Evolutionary conservation across 1,284 basidiomycete species (phyloP).

Genomic region (Macrocystidia cucumis): DNA sequence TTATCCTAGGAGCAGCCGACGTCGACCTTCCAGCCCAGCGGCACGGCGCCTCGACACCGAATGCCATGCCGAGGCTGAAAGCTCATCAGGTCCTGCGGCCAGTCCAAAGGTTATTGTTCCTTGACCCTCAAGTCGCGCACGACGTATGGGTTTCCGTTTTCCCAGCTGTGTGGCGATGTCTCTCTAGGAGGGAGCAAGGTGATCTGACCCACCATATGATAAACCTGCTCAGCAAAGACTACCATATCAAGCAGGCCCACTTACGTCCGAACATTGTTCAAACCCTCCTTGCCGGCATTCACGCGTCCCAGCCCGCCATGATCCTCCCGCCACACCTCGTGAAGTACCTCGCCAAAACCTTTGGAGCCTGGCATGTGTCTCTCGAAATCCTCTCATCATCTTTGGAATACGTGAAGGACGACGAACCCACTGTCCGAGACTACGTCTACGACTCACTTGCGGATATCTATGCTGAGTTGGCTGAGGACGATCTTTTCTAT

Average conservation of each 20-base stretch:
- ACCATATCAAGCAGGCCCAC: conserved; percentile 85
- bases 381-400: conserved; percentile 86
- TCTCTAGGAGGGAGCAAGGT: conserved; percentile 82
- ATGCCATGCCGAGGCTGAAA: conserved; percentile 36
- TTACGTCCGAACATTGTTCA: conserved; percentile 94
- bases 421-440: conserved; percentile 80
- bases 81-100: conserved; percentile 65
- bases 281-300: conserved; percentile 81
- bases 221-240: conserved; percentile 88
- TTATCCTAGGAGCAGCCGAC: conserved; percentile 84
- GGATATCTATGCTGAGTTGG: conserved; percentile 93
- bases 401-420: conserved; percentile 68
- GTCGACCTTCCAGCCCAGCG: conserved; percentile 41
- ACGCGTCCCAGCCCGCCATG: conserved; percentile 82
- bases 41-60: conserved; percentile 22
- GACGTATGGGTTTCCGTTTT: conserved; percentile 90
- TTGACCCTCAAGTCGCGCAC: conserved; percentile 75
- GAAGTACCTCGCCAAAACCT: conserved; percentile 96
- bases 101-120: conserved; percentile 79
- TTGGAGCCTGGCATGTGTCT: conserved; percentile 90
- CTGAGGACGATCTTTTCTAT: conserved; percentile 97
- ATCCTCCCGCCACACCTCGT: conserved; percentile 91
- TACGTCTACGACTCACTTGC: conserved; percentile 88
- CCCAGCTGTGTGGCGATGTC: conserved; percentile 82
- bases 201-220: conserved; percentile 91